These are phyloP conservation scores for Raphanus hybrid DNA, from an alignment of 441 rosid species.

Conservation along the genomic window DNA sequence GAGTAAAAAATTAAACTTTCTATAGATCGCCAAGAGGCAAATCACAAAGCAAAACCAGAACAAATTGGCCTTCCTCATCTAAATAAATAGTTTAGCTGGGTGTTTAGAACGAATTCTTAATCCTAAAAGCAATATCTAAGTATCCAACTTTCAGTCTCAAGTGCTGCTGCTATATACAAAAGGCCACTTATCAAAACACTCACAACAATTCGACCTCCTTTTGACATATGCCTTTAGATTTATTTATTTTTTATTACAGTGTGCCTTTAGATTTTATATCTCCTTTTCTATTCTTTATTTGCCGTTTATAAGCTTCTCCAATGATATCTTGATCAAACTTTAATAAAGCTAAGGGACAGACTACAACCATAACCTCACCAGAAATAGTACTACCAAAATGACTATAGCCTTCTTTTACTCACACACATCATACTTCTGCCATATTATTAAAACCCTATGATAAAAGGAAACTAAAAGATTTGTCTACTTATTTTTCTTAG, in stretches of 20 bases:
- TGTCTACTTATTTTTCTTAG: background rate
- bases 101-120: conserved; percentile 24
- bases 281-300: conserved; percentile 6
- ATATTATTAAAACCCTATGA: background rate
- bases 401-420: conserved; percentile 4
- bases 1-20: background rate
- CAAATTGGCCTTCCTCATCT: conserved; percentile 31
- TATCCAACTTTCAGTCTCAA: conserved; percentile 40
- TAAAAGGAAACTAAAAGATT: background rate
- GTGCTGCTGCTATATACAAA: conserved; percentile 30
- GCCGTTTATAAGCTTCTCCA: conserved; percentile 42
- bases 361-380: conserved; percentile 24
- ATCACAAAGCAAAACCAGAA: conserved; percentile 28
- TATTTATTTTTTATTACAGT: no score
- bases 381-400: conserved; percentile 18
- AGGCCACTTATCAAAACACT: conserved; percentile 45
- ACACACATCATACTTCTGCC: background rate
- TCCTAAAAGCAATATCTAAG: conserved; percentile 42
- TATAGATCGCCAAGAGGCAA: conserved; percentile 36
- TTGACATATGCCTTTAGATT: conserved; percentile 44
- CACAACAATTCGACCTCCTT: conserved; percentile 50
- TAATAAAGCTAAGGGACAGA: conserved; percentile 55
- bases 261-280: conserved; percentile 40
- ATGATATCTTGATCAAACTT: conserved; percentile 41
- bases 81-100: background rate